A percentile compares a stretch with the other conserved stretches of the same genome.
Conservation (phyloP, 805 yeast genomes). For the Ascoidea asiatica region DNA sequence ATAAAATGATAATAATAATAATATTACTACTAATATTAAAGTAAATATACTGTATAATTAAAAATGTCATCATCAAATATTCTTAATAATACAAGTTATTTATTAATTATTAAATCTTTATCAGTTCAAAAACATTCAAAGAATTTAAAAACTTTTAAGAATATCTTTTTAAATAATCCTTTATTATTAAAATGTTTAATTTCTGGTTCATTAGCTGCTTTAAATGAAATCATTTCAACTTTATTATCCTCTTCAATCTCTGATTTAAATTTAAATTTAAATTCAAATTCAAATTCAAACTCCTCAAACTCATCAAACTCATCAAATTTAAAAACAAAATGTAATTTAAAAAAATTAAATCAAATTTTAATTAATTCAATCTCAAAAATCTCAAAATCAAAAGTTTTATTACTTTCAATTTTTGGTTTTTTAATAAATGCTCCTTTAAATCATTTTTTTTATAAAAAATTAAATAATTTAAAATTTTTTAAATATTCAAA, state of each 20-base stretch:
- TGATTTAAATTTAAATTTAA: neutral
- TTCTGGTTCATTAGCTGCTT: constrained; percentile 36
- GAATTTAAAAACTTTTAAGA: too few relatives aligned
- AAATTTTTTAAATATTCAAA: constrained; percentile 23
- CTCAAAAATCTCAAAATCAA: too few relatives aligned
- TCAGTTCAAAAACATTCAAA: too few relatives aligned
- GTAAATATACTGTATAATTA: too few relatives aligned
- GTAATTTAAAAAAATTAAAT: too few relatives aligned
- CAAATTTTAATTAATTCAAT: too few relatives aligned
- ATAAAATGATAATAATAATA: too few relatives aligned
- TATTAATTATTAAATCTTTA: too few relatives aligned
- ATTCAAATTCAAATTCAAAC: neutral
- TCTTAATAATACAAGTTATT: too few relatives aligned
- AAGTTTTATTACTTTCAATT: constrained; percentile 38
- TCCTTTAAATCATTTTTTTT: constrained; percentile 44
- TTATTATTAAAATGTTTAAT: constrained; percentile 46
- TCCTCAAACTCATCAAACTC: too few relatives aligned
- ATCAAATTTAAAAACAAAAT: neutral
- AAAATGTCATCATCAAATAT: too few relatives aligned
- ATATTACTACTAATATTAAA: too few relatives aligned
- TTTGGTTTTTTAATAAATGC: constrained; percentile 42
- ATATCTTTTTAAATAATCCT: constrained; percentile 37
- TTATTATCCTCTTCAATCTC: constrained; percentile 27
- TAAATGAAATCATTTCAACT: constrained; percentile 44
- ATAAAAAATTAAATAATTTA: constrained; percentile 26